Evolutionary conservation across 768 basidiomycete species (phyloP).

Genomic region (Termitomyces sp.): DNA sequence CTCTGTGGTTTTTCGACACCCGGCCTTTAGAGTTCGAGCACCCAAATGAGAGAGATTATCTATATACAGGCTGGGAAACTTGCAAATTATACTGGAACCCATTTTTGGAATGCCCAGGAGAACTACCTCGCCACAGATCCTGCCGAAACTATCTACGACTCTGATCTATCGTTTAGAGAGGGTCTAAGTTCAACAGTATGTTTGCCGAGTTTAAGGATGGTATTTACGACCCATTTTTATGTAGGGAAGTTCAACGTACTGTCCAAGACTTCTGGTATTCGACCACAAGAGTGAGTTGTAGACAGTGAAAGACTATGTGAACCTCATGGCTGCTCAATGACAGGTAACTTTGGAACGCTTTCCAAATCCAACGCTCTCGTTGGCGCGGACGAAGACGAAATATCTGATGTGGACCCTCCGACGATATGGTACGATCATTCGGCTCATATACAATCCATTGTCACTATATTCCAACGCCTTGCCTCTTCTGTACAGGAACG

Average conservation of each 20-base stretch:
- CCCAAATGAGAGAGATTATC: constrained; percentile 69
- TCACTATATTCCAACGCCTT: not conserved
- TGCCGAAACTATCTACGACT: constrained; percentile 41
- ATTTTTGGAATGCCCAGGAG: constrained; percentile 84
- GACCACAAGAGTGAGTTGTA: constrained; percentile 57
- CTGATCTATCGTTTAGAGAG: constrained; percentile 67
- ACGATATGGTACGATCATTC: constrained; percentile 18
- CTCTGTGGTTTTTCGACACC: too few species aligned
- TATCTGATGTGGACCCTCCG: constrained; percentile 12
- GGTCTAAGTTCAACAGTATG: constrained; percentile 48
- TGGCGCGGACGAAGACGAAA: constrained; percentile 25
- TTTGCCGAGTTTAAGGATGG: not conserved
- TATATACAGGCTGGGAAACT: constrained; percentile 71
- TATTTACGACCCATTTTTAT: constrained; percentile 1
- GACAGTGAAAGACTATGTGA: not conserved
- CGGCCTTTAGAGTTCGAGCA: not conserved
- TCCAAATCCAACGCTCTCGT: constrained; percentile 38
- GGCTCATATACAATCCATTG: not conserved
- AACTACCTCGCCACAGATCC: constrained; percentile 53
- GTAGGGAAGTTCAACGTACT: constrained; percentile 47
- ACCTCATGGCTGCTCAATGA: not conserved
- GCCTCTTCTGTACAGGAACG: constrained; percentile 33
- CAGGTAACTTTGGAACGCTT: constrained; percentile 68
- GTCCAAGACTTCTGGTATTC: constrained; percentile 63
- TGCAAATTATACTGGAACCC: constrained; percentile 69